Base-by-base conservation (phyloP, 257 asterid species). In the Prunella vulgaris region DNA sequence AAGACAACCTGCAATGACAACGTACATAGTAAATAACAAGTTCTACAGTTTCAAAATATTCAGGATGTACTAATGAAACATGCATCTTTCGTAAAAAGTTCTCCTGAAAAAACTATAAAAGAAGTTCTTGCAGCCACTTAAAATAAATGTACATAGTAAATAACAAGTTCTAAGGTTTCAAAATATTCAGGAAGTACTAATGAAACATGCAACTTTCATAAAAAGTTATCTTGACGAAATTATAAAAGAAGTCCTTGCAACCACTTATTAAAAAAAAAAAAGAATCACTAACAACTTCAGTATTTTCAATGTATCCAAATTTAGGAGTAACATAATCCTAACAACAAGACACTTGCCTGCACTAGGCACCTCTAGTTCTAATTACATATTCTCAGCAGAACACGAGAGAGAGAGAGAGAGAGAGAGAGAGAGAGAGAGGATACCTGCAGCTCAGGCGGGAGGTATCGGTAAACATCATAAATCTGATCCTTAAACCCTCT, bases 371-470 rank as follows among this genome's bases (percentile, higher is more conserved):
- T 40, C 48, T 2, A 15, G 1, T 30, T 56, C 53, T 14, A 15
- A 61, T 28, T 0, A 2, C 40, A 35, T 33, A 4, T 33, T 48
- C 44, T 21, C 13, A 13, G 6, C 8, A 6, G 5, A 42, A 42
- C 61, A 42, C 8, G 13, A 15, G 27, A 32, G 35, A 7, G 14
- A 10, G 54, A 40, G n/a, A n/a, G n/a, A n/a, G n/a, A n/a, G n/a
- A n/a, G n/a, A n/a, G n/a, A n/a, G n/a, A n/a, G n/a, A n/a, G n/a
- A n/a, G n/a, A n/a, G n/a, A n/a, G n/a, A n/a, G n/a, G n/a, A n/a
- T n/a, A 86, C 97, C 96, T 93, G 97, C 71, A 93, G 98, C 65
- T 89, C 96, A 22, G 97, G 97, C n/a, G 99, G 99, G 79, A 93
- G 99, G 79, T 93, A 90, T 85, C 99, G 80, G 78, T 93, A 93